Evolutionary conservation across 768 basidiomycete species (phyloP), one percentile per base, ranked within the genome.

Genomic region (Hericium alpestre): DNA sequence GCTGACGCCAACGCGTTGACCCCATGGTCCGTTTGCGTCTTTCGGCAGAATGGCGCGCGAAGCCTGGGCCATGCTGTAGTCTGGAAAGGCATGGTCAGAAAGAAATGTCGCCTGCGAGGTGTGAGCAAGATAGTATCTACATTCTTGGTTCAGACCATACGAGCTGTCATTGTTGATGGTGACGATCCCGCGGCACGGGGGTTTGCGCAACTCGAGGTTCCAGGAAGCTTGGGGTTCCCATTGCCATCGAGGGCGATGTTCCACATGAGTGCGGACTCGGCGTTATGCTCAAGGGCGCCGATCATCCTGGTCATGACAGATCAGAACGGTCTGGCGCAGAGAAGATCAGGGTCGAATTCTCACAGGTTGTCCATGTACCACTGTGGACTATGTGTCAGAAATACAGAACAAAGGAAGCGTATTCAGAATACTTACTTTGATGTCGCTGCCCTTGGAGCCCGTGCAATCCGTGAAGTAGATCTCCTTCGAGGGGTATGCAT

Each of bases 361-460:
- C 58, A 84, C 80, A 86, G 68, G 61, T 84, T 83, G 58, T 82
- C 76, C 76, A 84, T 80, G 59, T 84, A 81, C 84, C 84, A 86
- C 82, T 83, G 56, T 39, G 2, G 25, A 40, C 22, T 40, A 37
- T 15, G 38, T 47, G 39, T 51, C 52, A 50, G 51, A 43, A 38
- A 12, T 32, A n/a, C 25, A 39, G 16, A 55, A 15, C 20, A 11
- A 22, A 52, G n/a, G 16, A 12, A n/a, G 51, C 12, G 10, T 18
- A 20, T 9, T 18, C 51, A 57, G 11, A 54, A 38, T 58, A 48
- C 68, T 7, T 59, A 82, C 85, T 76, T 88, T 89, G 68, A 89
- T 82, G 61, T 89, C 86, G 50, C 71, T 78, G 12, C 84, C 83
- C 55, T 78, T 67, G 0, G 76, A 80, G 9, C 87, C 86, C 1